Evolutionary conservation across 441 rosid genomes (phyloP).

Genomic region (Metrosideros polymorpha): DNA sequence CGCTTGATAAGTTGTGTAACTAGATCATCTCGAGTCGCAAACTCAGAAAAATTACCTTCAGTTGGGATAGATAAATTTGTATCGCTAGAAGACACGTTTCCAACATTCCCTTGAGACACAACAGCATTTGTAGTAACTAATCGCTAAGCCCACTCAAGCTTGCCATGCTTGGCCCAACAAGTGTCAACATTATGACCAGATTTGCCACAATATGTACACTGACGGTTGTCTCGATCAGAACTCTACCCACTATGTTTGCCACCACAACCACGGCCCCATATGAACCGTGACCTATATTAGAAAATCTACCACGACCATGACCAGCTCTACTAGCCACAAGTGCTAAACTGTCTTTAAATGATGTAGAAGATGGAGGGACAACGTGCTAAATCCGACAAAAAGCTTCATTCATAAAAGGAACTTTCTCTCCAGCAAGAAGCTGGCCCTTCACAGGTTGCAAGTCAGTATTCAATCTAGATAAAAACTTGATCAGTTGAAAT

Average conservation of each 20-base stretch:
- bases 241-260: rapidly evolving
- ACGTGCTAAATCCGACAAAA: background rate
- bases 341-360: background rate
- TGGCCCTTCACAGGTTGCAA: background rate
- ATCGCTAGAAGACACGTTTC: background rate
- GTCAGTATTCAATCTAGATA: background rate
- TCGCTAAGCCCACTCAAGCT: background rate
- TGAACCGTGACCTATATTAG: background rate
- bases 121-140: background rate
- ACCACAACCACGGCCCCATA: background rate
- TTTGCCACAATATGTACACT: background rate
- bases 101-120: background rate
- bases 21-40: rapidly evolving
- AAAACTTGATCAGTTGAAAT: too few species aligned
- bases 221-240: background rate
- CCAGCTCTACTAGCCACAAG: background rate
- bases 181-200: background rate
- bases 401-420: background rate
- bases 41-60: background rate
- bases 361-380: background rate
- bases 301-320: background rate
- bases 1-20: background rate
- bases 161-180: background rate
- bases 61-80: background rate
- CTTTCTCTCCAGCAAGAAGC: background rate